Percentiles rank a stretch among this genome's conserved stretches.
phyloP scores from a whole-genome alignment of 106 monocot genomes.

The Apostasia ramifera region DNA sequence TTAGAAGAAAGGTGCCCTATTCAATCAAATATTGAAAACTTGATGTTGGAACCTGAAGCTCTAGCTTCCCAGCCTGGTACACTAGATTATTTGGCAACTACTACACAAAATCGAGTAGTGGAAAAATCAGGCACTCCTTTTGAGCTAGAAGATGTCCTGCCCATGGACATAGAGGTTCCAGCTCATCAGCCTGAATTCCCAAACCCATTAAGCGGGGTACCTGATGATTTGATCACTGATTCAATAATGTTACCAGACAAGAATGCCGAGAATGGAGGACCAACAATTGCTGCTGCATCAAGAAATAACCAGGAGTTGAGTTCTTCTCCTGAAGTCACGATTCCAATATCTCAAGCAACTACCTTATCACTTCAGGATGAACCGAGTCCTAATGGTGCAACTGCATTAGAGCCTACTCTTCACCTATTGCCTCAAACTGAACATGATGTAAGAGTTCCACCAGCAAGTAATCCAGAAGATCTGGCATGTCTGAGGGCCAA shows the following conservation, averaged over 20 bases:
- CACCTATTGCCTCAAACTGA: background rate
- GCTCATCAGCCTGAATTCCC: background rate
- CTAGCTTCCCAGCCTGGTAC: background rate
- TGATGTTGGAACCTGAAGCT: conserved; percentile 1
- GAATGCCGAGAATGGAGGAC: conserved; percentile 4
- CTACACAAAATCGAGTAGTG: background rate
- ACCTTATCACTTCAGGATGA: conserved; percentile 3
- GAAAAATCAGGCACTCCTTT: background rate
- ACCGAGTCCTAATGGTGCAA: background rate
- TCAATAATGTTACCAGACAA: background rate
- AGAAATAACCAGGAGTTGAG: background rate
- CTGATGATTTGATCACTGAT: background rate
- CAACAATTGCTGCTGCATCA: conserved; percentile 10
- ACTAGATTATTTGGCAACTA: background rate
- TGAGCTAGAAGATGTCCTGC: background rate
- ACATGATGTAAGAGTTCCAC: background rate
- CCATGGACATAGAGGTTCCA: conserved; percentile 8
- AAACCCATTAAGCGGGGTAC: background rate
- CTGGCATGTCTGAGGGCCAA: background rate
- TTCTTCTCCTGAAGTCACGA: background rate
- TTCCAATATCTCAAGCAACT: background rate
- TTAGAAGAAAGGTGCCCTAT: conserved; percentile 2
- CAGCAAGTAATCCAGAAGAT: background rate
- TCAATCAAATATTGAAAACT: conserved; percentile 6
- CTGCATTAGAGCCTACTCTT: background rate